Conservation (phyloP, 371 early-diverging fungal species). For the Gilbertella persicaria region DNA sequence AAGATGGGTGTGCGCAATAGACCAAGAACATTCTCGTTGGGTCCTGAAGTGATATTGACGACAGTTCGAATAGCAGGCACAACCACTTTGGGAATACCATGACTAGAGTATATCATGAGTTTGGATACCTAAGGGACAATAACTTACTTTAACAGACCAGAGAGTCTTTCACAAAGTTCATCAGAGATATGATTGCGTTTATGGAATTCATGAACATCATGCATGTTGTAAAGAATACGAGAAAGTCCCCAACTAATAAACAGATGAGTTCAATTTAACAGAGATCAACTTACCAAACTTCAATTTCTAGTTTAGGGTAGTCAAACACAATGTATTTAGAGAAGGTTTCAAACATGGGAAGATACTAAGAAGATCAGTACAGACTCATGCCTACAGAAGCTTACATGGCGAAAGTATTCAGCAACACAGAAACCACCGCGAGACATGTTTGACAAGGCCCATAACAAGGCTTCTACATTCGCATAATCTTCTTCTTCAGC, state of each 20-base stretch:
- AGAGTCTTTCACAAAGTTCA: constrained; percentile 26
- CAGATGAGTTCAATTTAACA: background rate
- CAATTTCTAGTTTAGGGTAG: constrained; percentile 47
- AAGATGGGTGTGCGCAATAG: constrained; percentile 46
- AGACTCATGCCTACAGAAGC: background rate
- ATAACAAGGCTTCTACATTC: constrained; percentile 40
- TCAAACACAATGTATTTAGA: constrained; percentile 51
- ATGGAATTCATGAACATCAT: constrained; percentile 42
- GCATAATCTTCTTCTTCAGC: constrained; percentile 23
- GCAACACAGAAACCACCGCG: constrained; percentile 48
- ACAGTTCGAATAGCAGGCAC: constrained; percentile 44
- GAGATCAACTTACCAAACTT: constrained; percentile 57
- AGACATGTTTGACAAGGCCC: constrained; percentile 50
- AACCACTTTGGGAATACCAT: constrained; percentile 15
- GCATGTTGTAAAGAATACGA: constrained; percentile 59
- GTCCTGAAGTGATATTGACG: constrained; percentile 61
- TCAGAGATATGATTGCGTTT: constrained; percentile 15
- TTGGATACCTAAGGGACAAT: background rate
- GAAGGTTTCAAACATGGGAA: constrained; percentile 52
- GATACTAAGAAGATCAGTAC: constrained; percentile 32
- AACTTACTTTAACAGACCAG: constrained; percentile 30
- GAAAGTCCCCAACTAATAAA: constrained; percentile 56
- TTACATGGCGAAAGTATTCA: constrained; percentile 35
- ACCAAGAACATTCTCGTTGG: constrained; percentile 38
- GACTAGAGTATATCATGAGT: background rate